phyloP scores from a whole-genome alignment of 1,284 basidiomycete genomes.

The Cutaneotrichosporon dermatis region DNA sequence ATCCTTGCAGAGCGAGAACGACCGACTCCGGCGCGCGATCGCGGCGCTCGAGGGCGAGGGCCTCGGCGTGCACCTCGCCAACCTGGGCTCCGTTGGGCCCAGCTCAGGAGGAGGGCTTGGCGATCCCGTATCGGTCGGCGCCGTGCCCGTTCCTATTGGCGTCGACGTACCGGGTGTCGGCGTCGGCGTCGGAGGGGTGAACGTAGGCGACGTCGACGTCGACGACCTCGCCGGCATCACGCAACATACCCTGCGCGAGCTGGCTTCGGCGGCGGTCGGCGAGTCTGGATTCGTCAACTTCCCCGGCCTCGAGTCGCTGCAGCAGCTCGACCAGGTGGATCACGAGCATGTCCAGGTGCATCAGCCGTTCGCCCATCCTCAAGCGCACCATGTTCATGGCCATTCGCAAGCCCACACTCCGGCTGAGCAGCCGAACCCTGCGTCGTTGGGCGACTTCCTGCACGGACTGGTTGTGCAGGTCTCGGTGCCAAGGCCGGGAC shows the following conservation, averaged over 20 bases:
- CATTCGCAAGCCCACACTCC: neutral
- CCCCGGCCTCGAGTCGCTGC: slow-evolving; percentile 15
- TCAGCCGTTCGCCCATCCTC: too few species aligned
- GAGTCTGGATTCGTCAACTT: neutral
- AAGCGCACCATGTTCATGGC: too few species aligned
- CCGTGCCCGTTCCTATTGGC: neutral
- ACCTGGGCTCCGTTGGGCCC: too few species aligned
- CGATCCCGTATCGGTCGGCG: neutral
- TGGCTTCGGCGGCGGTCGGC: slow-evolving; percentile 19
- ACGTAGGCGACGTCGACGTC: neutral
- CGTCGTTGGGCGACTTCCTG: slow-evolving; percentile 13
- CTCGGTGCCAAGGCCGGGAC: neutral
- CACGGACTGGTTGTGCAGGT: slow-evolving; percentile 18
- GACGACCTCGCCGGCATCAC: slow-evolving; percentile 2
- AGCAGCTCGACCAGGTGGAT: slow-evolving; percentile 4
- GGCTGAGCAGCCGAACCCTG: neutral
- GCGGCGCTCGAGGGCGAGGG: slow-evolving; percentile 7
- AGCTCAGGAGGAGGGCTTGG: neutral
- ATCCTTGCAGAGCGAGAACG: slow-evolving; percentile 15
- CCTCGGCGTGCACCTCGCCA: neutral
- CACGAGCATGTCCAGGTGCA: too few species aligned
- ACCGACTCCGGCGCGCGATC: slow-evolving; percentile 14
- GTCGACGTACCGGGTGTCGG: too few species aligned
- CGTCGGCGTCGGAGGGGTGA: too few species aligned
- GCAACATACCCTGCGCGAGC: slow-evolving; percentile 19